A percentile compares a stretch with the other conserved stretches of the same genome.
Evolutionary conservation across 345 rosid genomes (phyloP).

Genomic region (Schrenkiella parvula): DNA sequence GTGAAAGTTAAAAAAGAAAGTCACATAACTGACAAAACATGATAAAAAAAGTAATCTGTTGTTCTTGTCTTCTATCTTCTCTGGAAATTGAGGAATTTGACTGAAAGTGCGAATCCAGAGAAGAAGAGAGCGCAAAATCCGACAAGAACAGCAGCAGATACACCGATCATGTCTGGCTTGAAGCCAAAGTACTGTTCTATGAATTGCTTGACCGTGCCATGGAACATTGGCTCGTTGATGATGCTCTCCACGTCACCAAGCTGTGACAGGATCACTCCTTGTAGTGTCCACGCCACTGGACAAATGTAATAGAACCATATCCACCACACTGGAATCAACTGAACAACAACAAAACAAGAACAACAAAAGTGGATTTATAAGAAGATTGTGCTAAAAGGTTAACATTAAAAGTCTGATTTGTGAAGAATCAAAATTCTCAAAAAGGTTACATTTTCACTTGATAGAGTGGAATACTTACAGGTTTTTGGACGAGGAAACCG

Average conservation of each 20-base stretch:
- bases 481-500: slow-evolving; percentile 75
- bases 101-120: slow-evolving; percentile 52
- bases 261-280: slow-evolving; percentile 69
- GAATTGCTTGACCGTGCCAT: slow-evolving; percentile 62
- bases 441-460: background rate
- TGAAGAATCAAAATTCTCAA: background rate
- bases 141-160: slow-evolving; percentile 49
- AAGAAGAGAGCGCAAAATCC: slow-evolving; percentile 64
- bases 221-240: slow-evolving; percentile 47
- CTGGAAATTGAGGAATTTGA: slow-evolving; percentile 74
- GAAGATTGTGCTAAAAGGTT: background rate
- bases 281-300: slow-evolving; percentile 85
- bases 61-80: slow-evolving; percentile 40
- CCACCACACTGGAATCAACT: slow-evolving; percentile 94
- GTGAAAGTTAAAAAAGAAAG: background rate
- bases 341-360: background rate
- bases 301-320: slow-evolving; percentile 85
- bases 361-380: background rate
- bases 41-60: background rate
- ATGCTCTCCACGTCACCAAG: slow-evolving; percentile 71
- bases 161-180: slow-evolving; percentile 42
- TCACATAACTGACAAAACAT: background rate
- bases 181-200: slow-evolving; percentile 48
- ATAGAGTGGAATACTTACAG: slow-evolving; percentile 43
- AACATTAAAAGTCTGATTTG: background rate